Base-by-base conservation (phyloP, 2,329 filamentous ascomycete genomes). In the Shiraia bambusicola region DNA sequence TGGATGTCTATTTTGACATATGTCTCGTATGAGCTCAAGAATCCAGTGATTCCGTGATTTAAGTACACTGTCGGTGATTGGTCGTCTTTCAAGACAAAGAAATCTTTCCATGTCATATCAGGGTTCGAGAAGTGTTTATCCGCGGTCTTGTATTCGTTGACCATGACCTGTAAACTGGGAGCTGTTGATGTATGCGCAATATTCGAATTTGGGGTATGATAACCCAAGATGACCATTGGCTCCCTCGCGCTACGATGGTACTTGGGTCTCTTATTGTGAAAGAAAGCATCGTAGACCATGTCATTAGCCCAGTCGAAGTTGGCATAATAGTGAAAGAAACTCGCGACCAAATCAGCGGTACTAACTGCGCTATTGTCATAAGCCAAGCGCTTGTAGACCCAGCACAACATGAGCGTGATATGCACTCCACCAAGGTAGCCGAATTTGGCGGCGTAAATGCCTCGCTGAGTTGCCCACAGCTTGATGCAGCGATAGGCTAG, bases 351-450 rank as follows among this genome's bases (percentile, higher is more conserved):
- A 32, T 80, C 76, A 1, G 75, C 61, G 1, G 77, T 70, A 0
- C 76, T 74, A 1, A 75, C 56, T 0, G 57, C 37, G 13, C 63
- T 61, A 7, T 54, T 55, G 9, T 53, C 47, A 11, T 56, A 41
- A 7, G 44, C 47, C 8, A 66, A 48, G 3, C 65, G 63, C 60
- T 87, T 86, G 63, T 76, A 77, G 1, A 87, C 67, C 12, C 78
- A 76, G 0, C 79, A 74, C 7, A 87, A 69, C 57, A 87, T 71
- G 15, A 85, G 65, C 0, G 80, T 76, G 37, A 87, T 78, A 50
- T 86, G 82, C 14, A 85, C 79, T 3, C 82, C 83, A 5, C 81
- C 77, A 0, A 87, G 70, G 45, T 81, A 83, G 0, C 84, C 84
- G 52, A 86, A 86, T 34, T 76, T 80, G 1, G 81, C 76, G 0